Evolutionary conservation across 2,329 filamentous ascomycete genomes (phyloP).

Genomic region (Graphiopsis chlorocephala): DNA sequence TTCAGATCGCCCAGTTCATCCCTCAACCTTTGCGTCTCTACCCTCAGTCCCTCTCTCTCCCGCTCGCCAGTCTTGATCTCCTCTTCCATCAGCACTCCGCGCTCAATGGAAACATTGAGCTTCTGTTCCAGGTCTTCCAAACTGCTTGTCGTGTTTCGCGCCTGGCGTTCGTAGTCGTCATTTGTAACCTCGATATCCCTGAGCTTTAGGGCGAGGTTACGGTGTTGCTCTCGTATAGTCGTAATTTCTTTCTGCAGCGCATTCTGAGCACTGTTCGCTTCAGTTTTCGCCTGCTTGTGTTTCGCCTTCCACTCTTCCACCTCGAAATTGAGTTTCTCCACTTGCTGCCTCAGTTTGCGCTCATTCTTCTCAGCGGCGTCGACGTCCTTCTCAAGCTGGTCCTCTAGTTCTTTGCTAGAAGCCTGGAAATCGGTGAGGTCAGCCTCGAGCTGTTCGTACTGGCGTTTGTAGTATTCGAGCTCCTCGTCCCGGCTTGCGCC

Average conservation of each 20-base stretch:
- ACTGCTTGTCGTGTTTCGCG: slow-evolving; percentile 90
- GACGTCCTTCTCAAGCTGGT: slow-evolving; percentile 92
- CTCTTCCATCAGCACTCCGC: slow-evolving; percentile 89
- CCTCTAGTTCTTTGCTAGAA: slow-evolving; percentile 89
- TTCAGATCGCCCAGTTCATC: slow-evolving; percentile 91
- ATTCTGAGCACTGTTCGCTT: slow-evolving; percentile 81
- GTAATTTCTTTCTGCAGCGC: slow-evolving; percentile 94
- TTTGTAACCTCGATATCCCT: slow-evolving; percentile 97
- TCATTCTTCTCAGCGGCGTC: slow-evolving; percentile 94
- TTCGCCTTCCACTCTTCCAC: slow-evolving; percentile 99
- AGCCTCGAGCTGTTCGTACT: slow-evolving; percentile 88
- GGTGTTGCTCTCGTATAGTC: slow-evolving; percentile 76
- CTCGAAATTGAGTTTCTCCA: slow-evolving; percentile 79
- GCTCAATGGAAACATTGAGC: slow-evolving; percentile 91
- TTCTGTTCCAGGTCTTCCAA: slow-evolving; percentile 96
- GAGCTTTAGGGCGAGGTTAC: slow-evolving; percentile 76
- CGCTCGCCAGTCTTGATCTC: slow-evolving; percentile 89
- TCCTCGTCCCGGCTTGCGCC: slow-evolving; percentile 62
- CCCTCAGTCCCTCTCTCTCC: slow-evolving; percentile 83
- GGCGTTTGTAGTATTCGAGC: slow-evolving; percentile 89
- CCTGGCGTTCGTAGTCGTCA: slow-evolving; percentile 96
- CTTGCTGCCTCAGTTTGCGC: slow-evolving; percentile 78
- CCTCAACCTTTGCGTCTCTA: slow-evolving; percentile 83
- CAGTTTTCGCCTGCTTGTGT: slow-evolving; percentile 90
- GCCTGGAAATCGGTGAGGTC: slow-evolving; percentile 92